Conservation (phyloP, 352 stramenopile genomes). For the Phytophthora parvispora region DNA sequence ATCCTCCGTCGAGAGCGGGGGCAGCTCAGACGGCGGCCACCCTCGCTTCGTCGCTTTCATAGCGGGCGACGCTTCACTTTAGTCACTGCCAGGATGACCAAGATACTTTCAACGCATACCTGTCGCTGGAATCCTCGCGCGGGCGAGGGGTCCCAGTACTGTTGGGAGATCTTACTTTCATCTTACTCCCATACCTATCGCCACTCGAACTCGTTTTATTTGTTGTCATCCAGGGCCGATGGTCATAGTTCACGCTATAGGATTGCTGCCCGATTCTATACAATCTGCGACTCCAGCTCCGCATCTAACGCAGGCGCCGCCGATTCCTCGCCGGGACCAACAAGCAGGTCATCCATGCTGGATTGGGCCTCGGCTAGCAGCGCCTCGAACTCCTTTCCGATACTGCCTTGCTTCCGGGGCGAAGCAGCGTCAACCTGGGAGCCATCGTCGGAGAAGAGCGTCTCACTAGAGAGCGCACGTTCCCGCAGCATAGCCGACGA, state of each 20-base stretch:
- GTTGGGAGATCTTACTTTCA: no score
- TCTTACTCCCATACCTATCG: no score
- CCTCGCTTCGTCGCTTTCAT: constrained; percentile 21
- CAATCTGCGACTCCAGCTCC: constrained; percentile 41
- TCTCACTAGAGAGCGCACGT: constrained; percentile 47
- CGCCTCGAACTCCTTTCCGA: constrained; percentile 76
- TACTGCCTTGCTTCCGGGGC: constrained; percentile 45
- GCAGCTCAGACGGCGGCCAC: constrained; percentile 12
- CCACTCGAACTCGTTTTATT: constrained; percentile 38
- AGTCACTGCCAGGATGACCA: constrained; percentile 1
- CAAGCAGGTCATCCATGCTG: constrained; percentile 67
- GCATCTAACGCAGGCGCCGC: constrained; percentile 19
- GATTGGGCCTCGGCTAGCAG: constrained; percentile 78
- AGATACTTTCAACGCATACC: no score
- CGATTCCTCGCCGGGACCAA: constrained; percentile 25
- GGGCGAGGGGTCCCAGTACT: no score
- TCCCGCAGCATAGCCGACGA: constrained; percentile 29
- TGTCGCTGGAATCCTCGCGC: no score
- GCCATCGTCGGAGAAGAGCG: constrained; percentile 54
- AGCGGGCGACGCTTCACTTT: constrained; percentile 19
- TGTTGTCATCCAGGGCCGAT: constrained; percentile 23
- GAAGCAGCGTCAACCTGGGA: constrained; percentile 40
- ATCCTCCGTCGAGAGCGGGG: constrained; percentile 15
- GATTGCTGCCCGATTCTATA: constrained; percentile 32
- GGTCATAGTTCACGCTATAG: constrained; percentile 31